A percentile compares a stretch with the other conserved stretches of the same genome.
phyloP scores from a whole-genome alignment of 1,284 basidiomycete species.

The Austroboletus novae-zelandiae region DNA sequence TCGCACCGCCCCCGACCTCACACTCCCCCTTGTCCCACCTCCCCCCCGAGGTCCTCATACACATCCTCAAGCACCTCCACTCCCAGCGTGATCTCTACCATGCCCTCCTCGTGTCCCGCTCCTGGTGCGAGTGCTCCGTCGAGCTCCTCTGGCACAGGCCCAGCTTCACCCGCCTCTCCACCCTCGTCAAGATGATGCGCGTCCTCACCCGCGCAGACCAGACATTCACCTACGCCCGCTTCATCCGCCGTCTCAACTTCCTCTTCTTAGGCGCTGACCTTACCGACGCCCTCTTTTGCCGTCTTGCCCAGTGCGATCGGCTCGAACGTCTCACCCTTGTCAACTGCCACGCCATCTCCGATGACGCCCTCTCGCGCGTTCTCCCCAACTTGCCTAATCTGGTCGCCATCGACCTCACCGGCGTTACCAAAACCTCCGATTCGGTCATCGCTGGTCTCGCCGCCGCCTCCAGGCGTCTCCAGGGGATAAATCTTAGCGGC shows the following conservation, averaged over 20 bases:
- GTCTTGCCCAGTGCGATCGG: slow-evolving; percentile 75
- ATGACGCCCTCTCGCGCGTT: slow-evolving; percentile 65
- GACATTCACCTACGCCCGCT: slow-evolving; percentile 86
- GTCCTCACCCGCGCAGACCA: slow-evolving; percentile 59
- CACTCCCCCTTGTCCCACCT: slow-evolving; percentile 56
- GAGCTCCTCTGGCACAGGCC: slow-evolving; percentile 97
- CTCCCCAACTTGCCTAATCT: slow-evolving; percentile 74
- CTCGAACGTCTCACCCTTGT: slow-evolving; percentile 92
- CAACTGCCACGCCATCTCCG: slow-evolving; percentile 74
- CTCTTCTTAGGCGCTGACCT: slow-evolving; percentile 71
- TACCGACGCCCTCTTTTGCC: slow-evolving; percentile 75
- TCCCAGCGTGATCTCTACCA: slow-evolving; percentile 72
- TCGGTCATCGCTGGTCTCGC: slow-evolving; percentile 72
- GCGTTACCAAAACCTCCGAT: slow-evolving; percentile 70
- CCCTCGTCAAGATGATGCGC: slow-evolving; percentile 77
- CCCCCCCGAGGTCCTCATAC: slow-evolving; percentile 90
- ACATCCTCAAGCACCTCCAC: slow-evolving; percentile 86
- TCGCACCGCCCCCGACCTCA: slow-evolving; percentile 22
- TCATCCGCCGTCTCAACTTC: slow-evolving; percentile 92
- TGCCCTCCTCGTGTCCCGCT: slow-evolving; percentile 80
- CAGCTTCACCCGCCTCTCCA: slow-evolving; percentile 65
- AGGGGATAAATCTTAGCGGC: slow-evolving; percentile 90
- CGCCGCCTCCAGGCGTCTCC: slow-evolving; percentile 69
- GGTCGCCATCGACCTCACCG: slow-evolving; percentile 87
- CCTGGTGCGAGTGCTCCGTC: slow-evolving; percentile 95